Base-by-base conservation (phyloP, 768 basidiomycete species). In the Lactarius deliciosus region DNA sequence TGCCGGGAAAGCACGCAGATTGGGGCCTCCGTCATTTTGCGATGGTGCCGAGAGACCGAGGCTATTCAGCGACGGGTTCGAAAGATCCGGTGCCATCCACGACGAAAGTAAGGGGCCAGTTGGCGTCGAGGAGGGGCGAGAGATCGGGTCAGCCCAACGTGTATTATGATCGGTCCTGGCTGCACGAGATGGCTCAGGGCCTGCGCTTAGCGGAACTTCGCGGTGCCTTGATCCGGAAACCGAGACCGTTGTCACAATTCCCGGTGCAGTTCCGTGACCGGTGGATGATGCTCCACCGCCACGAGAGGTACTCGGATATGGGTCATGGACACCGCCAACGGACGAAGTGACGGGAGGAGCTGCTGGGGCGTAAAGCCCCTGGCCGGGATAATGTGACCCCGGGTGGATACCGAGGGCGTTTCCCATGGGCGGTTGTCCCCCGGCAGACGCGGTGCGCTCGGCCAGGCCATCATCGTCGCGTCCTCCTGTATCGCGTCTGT, bases 381-480 rank as follows among this genome's bases (percentile, higher is more conserved):
- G 66, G 9, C 62, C 28, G 43, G 66, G 53, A 64, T 34, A 53
- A n/a, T 55, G 57, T 20, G 60, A 47, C 22, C 30, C 3, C 15
- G 53, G 57, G 8, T 67, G 61, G 36, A 68, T 64, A 38, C 66
- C 66, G 13, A 68, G 66, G 40, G 66, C 66, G n/a, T 68, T 68
- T 25, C 22, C 57, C 18, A 11, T n/a, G 57, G 28, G 6, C 25
- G 53, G 6, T 5, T 54, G 57, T 10, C 63, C 62, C 9, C 62
- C 40, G 7, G 57, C 18, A 50, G 43, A 40, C 25, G 25, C 40
- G 16, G 32, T 18, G 53, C 8, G 53, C 30, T 68, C 66, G 18
- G 40, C 41, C 16, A 6, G 8, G 22, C 32, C 61, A 7, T 63
- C 53, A 1, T 61, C 60, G 60, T 34, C 47, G 28, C 45, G 43